phyloP scores from a whole-genome alignment of 768 basidiomycete species.

The Baorangia bicolor region DNA sequence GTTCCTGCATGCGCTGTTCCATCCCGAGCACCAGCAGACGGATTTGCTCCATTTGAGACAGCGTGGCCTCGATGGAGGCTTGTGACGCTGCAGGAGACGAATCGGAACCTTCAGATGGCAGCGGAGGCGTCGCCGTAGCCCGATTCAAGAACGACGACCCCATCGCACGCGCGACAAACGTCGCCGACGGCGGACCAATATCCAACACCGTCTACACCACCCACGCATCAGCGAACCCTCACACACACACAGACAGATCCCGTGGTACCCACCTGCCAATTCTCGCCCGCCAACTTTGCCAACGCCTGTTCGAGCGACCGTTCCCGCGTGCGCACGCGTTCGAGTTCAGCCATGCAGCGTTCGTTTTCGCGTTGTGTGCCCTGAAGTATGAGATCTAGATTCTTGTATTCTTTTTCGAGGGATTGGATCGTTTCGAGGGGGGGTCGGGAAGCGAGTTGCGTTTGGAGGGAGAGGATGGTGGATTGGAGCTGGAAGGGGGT shows the following conservation, averaged over 20 bases:
- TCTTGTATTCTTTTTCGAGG: constrained; percentile 70
- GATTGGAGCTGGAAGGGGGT: constrained; percentile 68
- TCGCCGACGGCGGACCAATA: constrained; percentile 34
- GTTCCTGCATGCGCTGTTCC: constrained; percentile 64
- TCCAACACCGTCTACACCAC: constrained; percentile 33
- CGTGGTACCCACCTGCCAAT: constrained; percentile 85
- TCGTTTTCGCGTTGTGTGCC: constrained; percentile 88
- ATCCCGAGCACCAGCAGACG: constrained; percentile 70
- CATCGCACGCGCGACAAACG: constrained; percentile 29
- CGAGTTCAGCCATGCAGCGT: constrained; percentile 77
- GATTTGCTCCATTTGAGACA: constrained; percentile 67
- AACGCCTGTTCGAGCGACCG: constrained; percentile 75
- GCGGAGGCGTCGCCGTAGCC: constrained; percentile 17
- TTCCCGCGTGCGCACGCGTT: constrained; percentile 68
- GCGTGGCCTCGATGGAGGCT: constrained; percentile 38
- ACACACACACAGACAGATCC: no score
- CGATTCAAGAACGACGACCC: constrained; percentile 29
- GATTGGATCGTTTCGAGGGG: constrained; percentile 64
- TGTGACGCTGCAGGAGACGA: constrained; percentile 20
- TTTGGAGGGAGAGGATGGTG: constrained; percentile 62
- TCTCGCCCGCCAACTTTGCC: constrained; percentile 67
- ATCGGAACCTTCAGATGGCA: constrained; percentile 15
- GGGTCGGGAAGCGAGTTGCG: constrained; percentile 64
- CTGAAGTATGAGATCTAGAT: constrained; percentile 70
- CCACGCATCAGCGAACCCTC: background rate